Conservation (phyloP, 2,329 filamentous ascomycete species). For the Venturia oleaginea region DNA sequence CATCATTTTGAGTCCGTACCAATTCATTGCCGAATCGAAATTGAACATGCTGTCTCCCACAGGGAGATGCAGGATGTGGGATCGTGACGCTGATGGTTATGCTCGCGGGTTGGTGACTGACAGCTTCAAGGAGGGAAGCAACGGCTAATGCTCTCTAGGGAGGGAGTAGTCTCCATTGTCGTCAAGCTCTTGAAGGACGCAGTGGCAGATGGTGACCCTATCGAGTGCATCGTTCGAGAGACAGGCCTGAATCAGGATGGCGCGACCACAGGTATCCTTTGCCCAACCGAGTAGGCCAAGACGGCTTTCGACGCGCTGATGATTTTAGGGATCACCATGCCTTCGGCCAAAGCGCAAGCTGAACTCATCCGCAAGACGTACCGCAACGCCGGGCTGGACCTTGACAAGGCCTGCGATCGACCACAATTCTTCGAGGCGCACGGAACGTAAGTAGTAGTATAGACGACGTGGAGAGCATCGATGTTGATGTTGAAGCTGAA, state of each 20-base stretch:
- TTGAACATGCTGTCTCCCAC: constrained; percentile 26
- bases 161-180: constrained; percentile 42
- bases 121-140: too few relatives aligned
- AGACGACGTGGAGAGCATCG: too few relatives aligned
- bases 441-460: too few relatives aligned
- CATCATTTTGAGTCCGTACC: constrained; percentile 26
- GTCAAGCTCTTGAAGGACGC: constrained; percentile 44
- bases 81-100: constrained; percentile 14
- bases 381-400: constrained; percentile 26
- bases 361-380: constrained; percentile 31
- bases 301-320: too few relatives aligned
- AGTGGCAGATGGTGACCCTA: constrained; percentile 36
- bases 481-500: not conserved
- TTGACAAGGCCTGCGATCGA: constrained; percentile 16
- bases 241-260: constrained; percentile 32
- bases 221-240: constrained; percentile 31
- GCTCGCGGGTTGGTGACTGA: constrained; percentile 13
- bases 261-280: constrained; percentile 26
- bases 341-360: constrained; percentile 28
- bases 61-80: constrained; percentile 26
- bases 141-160: too few relatives aligned
- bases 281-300: too few relatives aligned
- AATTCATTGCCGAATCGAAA: constrained; percentile 22
- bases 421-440: constrained; percentile 31
- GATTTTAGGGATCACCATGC: constrained; percentile 36